phyloP scores from a whole-genome alignment of 1,284 basidiomycete species.

The Calocybe gambosa region DNA sequence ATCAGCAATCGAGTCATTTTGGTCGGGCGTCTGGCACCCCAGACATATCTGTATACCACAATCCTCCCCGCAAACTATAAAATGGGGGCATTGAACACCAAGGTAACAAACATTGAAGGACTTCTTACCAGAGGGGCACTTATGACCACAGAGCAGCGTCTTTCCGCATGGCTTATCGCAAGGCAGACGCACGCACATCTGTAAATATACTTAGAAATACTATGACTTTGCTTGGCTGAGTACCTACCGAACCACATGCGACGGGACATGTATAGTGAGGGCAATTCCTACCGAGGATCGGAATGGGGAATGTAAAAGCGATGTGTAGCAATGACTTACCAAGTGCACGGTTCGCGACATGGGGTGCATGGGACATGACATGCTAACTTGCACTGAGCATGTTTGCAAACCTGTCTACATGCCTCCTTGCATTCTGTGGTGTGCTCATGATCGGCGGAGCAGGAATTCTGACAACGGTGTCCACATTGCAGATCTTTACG shows the following conservation, averaged over 20 bases:
- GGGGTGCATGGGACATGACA: constrained; percentile 59
- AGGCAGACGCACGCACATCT: constrained; percentile 66
- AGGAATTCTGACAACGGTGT: constrained; percentile 47
- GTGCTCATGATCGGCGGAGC: constrained; percentile 48
- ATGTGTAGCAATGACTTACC: constrained; percentile 28
- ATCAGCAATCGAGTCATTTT: constrained; percentile 46
- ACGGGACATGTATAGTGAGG: constrained; percentile 51
- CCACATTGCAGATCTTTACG: constrained; percentile 49
- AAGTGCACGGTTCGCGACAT: constrained; percentile 57
- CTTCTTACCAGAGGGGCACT: constrained; percentile 57
- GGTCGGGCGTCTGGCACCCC: constrained; percentile 37
- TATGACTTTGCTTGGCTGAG: background rate
- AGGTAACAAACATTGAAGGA: background rate
- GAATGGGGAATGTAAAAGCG: background rate
- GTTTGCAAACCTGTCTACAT: constrained; percentile 55
- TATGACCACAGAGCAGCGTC: constrained; percentile 51
- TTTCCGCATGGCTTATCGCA: constrained; percentile 53
- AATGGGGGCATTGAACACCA: background rate
- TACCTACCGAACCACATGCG: constrained; percentile 64
- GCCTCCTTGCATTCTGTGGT: constrained; percentile 36
- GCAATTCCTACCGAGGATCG: constrained; percentile 37
- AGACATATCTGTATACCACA: constrained; percentile 55
- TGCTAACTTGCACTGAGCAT: constrained; percentile 38
- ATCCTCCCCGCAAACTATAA: constrained; percentile 61
- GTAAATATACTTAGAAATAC: constrained; percentile 1